Base-by-base conservation (phyloP, 305 asterid genomes). In the Nicotiana rustica region DNA sequence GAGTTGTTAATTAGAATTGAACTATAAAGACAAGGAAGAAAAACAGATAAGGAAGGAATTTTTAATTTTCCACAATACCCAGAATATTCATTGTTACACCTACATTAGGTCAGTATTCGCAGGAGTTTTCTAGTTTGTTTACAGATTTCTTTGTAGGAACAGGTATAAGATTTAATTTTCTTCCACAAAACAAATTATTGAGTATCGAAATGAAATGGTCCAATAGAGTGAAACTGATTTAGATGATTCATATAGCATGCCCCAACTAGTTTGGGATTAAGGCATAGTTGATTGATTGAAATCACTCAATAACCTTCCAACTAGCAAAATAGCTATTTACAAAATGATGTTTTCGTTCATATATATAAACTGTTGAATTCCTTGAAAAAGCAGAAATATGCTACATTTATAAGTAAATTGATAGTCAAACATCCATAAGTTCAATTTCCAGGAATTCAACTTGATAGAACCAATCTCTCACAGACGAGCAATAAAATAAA, bases 1-100 rank as follows among this genome's bases (percentile, higher is more conserved):
- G 60, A 25, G 79, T 6, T 73, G 62, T 49, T 49, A 73, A 25
- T 49, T 73, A 73, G 13, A 71, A 71, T 61, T 14, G 19, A 47
- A 21, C 67, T 3, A 62, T 21, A 21, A 60, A 9, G 10, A 21
- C 2, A 60, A 60, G 66, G 64, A 9, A 13, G 3, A 7, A 18
- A 61, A 3, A 61, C 4, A 61, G 33, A 7, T 6, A 61, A 61
- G 67, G 1, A 60, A 70, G 12, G 78, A 41, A 70, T 70, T 70
- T 19, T 70, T 25, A 25, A 44, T 1, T 19, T 44, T 44, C 13
- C 78, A 44, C 13, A 19, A 19, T 3, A 44, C 35, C 78, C 61
- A 71, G 13, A 71, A 10, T 71, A 71, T 3, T 6, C 19, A 0
- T 6, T 5, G 4, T 19, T 19, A 71, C 36, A 44, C 78, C 60